Base-by-base conservation (phyloP, 495 filamentous ascomycete species). In the Poronia punctata region DNA sequence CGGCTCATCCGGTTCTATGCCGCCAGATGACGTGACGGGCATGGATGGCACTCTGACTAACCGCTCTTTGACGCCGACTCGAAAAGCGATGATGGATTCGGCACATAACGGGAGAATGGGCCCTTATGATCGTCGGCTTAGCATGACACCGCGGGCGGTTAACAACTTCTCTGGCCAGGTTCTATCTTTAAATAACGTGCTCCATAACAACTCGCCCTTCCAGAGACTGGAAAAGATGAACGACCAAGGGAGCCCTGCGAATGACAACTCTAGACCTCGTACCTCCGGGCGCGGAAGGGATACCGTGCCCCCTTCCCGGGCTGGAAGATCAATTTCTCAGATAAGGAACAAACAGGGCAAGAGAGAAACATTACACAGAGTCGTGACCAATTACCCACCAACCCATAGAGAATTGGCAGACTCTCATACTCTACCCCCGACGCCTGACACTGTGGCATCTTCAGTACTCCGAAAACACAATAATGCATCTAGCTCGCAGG, bases 401-500 rank as follows among this genome's bases (percentile, higher is more conserved):
- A 43, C 43, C 14, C 35, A 50, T 11, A 52, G 48, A 14, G 47
- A 62, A 24, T 30, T 60, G 18, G 43, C 46, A 14, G 56, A 51
- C 24, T 46, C 48, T 6, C 60, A 65, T 5, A 46, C 50, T 17
- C 56, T 75, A 11, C 73, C 73, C 27, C 73, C 73, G 7, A 75
- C 73, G 2, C 73, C 73, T 0, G 73, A 77, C 45, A 77, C 73
- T 0, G 61, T 77, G 15, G 68, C 70, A 4, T 73, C 70, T 3
- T 66, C 64, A 10, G 72, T 70, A 1, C 58, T 77, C 23, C 59
- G 60, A 17, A 56, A 50, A 20, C 55, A 53, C 25, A 46, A 59
- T 16, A 33, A 38, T 20, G 35, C 35, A 9, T 45, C 49, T n/a
- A 37, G 45, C 25, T 53, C 52, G 10, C 52, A 56, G 43, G 55